phyloP scores from a whole-genome alignment of 148 eudicot species.

The Cornus controversa region DNA sequence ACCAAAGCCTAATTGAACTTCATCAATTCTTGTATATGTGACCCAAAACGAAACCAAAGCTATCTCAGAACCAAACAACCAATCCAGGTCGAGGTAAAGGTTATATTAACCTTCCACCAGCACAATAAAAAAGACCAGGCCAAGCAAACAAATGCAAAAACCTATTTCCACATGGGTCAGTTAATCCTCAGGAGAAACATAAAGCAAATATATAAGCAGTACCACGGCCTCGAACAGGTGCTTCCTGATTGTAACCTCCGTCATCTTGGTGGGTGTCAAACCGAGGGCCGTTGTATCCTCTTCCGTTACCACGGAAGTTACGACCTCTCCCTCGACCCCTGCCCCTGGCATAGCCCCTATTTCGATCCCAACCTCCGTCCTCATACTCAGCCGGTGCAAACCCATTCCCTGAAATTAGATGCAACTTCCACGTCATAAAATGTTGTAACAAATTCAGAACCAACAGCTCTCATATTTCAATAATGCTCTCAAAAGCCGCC shows the following conservation, averaged over 20 bases:
- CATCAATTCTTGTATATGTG: background rate
- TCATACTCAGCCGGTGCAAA: conserved; percentile 61
- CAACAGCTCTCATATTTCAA: background rate
- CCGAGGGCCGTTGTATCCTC: conserved; percentile 43
- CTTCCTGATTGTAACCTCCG: conserved; percentile 55
- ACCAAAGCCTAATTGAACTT: background rate
- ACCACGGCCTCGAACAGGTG: conserved; percentile 53
- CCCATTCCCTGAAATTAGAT: conserved; percentile 62
- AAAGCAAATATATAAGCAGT: conserved; percentile 3
- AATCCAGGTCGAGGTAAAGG: background rate
- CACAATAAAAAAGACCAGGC: background rate
- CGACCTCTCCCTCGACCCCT: conserved; percentile 87
- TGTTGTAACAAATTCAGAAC: background rate
- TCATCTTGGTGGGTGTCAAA: conserved; percentile 17
- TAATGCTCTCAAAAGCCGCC: background rate
- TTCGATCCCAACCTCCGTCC: conserved; percentile 82
- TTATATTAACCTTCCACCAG: background rate
- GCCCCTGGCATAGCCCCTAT: conserved; percentile 68
- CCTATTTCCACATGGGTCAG: background rate
- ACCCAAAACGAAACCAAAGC: background rate
- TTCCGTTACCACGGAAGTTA: conserved; percentile 62
- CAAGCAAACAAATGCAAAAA: background rate
- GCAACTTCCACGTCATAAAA: conserved; percentile 2
- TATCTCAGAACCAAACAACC: background rate
- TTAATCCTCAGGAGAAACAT: background rate